These are phyloP conservation scores for Volvox africanus DNA, from an alignment of 139 green algal genomes.

Conservation along the genomic window DNA sequence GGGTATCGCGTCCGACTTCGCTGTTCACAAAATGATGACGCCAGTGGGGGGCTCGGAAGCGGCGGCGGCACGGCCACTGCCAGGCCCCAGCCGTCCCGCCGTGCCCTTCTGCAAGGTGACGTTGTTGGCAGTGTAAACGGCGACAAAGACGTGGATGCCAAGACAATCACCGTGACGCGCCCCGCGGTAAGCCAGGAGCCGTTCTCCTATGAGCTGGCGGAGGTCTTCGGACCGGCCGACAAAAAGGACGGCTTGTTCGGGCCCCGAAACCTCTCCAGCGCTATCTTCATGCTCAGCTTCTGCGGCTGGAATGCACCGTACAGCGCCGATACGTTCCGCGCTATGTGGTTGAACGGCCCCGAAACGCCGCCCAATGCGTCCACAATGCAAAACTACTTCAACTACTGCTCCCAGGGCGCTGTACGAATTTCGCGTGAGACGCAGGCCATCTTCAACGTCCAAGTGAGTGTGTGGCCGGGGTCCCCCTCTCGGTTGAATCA, in stretches of 20 bases:
- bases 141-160: no score
- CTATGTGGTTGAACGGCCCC: constrained; percentile 6
- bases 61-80: no score
- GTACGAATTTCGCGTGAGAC: not conserved
- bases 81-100: no score
- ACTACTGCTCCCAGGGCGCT: not conserved
- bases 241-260: not conserved
- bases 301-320: not conserved
- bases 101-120: no score
- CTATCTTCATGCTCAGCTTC: not conserved
- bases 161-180: no score
- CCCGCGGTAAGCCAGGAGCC: no score
- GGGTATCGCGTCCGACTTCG: no score
- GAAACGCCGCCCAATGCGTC: not conserved
- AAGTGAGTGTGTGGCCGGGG: not conserved
- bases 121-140: no score
- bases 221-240: not conserved
- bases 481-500: no score
- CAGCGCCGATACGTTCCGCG: not conserved
- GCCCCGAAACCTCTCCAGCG: not conserved
- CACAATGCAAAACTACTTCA: constrained; percentile 26
- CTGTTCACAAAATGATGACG: no score
- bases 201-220: no score
- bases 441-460: not conserved
- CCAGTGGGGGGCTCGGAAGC: no score